Evolutionary conservation across 2,329 filamentous ascomycete genomes (phyloP).

Genomic region (Colletotrichum siamense): DNA sequence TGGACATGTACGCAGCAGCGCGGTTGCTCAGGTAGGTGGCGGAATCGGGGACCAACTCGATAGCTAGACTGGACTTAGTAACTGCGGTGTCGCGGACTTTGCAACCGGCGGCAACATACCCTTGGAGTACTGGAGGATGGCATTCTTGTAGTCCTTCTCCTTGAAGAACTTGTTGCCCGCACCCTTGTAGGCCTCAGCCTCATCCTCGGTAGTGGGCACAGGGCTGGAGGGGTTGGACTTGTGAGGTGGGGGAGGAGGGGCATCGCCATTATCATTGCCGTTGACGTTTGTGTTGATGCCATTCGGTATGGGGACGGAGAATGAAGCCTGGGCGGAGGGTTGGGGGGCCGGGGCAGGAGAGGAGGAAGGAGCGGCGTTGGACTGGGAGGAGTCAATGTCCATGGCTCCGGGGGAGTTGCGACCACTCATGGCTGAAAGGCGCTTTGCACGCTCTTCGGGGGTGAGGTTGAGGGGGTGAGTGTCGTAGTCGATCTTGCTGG

Average conservation of each 20-base stretch:
- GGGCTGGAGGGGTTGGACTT: slow-evolving; percentile 67
- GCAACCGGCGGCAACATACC: slow-evolving; percentile 57
- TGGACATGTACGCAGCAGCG: slow-evolving; percentile 91
- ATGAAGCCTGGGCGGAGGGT: slow-evolving; percentile 47
- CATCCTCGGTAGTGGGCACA: slow-evolving; percentile 62
- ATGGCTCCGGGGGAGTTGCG: slow-evolving; percentile 62
- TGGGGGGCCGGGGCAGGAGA: slow-evolving; percentile 56
- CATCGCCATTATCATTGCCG: slow-evolving; percentile 51
- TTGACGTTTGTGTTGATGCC: slow-evolving; percentile 47
- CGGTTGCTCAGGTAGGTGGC: slow-evolving; percentile 94
- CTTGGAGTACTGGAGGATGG: slow-evolving; percentile 94
- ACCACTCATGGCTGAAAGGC: slow-evolving; percentile 64
- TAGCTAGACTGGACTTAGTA: slow-evolving; percentile 62
- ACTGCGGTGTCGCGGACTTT: background rate
- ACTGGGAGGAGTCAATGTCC: slow-evolving; percentile 71
- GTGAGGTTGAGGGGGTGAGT: slow-evolving; percentile 90
- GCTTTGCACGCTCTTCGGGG: slow-evolving; percentile 80
- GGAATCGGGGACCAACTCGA: slow-evolving; percentile 85
- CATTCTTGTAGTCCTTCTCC: slow-evolving; percentile 85
- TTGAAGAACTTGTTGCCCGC: slow-evolving; percentile 98
- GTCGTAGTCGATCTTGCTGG: slow-evolving; percentile 67
- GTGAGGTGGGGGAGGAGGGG: slow-evolving; percentile 76
- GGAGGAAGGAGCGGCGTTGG: slow-evolving; percentile 55
- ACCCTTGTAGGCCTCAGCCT: slow-evolving; percentile 91
- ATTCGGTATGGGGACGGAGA: slow-evolving; percentile 60